These are phyloP conservation scores for Eucalyptus tenuipes DNA, from an alignment of 345 rosid genomes.

Conservation along the genomic window DNA sequence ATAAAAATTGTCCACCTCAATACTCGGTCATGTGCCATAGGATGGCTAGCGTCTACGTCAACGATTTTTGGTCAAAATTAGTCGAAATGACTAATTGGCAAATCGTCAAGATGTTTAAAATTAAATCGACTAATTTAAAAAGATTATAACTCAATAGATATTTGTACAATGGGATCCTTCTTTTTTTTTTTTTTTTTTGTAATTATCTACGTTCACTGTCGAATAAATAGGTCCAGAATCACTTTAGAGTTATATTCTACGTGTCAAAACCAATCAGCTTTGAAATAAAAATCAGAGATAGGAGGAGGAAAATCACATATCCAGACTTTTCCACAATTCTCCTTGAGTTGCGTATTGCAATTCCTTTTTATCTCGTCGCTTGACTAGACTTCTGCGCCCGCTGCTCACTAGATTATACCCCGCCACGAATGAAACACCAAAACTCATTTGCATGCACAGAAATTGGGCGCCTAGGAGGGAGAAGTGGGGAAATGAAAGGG, in stretches of 20 bases:
- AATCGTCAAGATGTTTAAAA: no score
- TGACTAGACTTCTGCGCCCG: not conserved
- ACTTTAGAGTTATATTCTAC: not conserved
- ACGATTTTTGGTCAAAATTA: accelerated
- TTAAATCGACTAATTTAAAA: no score
- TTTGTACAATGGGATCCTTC: no score
- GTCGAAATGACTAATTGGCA: accelerated
- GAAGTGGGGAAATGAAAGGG: no score
- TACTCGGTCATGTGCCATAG: no score
- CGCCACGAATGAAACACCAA: not conserved
- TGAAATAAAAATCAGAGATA: not conserved
- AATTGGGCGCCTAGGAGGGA: not conserved
- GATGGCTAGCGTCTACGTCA: no score
- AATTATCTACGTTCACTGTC: no score
- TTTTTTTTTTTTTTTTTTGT: no score
- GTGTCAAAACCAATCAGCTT: not conserved
- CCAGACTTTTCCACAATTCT: not conserved
- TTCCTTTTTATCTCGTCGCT: not conserved
- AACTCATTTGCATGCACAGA: not conserved
- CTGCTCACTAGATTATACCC: not conserved
- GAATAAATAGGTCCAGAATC: not conserved
- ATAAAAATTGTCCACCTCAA: no score
- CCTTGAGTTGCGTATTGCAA: not conserved
- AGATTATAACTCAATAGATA: no score
- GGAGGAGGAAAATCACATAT: not conserved